Evolutionary conservation across 805 yeast species (phyloP).

Genomic region (Maudiozyma barnettii): DNA sequence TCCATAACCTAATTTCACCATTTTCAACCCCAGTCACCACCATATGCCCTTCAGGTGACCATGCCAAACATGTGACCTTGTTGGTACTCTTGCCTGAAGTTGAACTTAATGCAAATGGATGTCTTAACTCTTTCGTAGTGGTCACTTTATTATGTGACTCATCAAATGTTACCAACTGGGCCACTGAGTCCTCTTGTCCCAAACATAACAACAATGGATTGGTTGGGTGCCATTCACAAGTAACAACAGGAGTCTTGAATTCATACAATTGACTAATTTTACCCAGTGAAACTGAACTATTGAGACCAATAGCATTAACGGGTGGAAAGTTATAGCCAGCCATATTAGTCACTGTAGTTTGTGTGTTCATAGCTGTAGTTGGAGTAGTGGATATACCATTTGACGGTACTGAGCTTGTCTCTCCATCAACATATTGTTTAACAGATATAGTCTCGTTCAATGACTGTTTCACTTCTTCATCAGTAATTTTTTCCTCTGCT

Average conservation of each 20-base stretch:
- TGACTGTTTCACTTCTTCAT: constrained; percentile 1
- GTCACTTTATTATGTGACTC: constrained; percentile 9
- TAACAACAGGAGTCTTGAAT: constrained; percentile 35
- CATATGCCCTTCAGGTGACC: constrained; percentile 60
- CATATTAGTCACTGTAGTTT: background rate
- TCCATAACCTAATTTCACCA: constrained; percentile 79
- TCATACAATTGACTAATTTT: constrained; percentile 8
- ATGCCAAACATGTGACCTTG: constrained; percentile 34
- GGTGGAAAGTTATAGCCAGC: background rate
- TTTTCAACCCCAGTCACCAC: constrained; percentile 55
- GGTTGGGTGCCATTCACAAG: constrained; percentile 50
- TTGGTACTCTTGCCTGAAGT: constrained; percentile 14
- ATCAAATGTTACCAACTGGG: constrained; percentile 35
- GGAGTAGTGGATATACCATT: background rate
- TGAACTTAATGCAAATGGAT: constrained; percentile 26
- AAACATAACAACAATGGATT: constrained; percentile 39
- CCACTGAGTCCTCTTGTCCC: constrained; percentile 43
- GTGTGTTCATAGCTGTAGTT: background rate
- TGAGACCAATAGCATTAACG: background rate
- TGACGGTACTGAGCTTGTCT: background rate
- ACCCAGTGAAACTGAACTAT: background rate
- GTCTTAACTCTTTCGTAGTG: constrained; percentile 22
- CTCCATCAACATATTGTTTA: background rate
- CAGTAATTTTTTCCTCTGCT: constrained; percentile 3
- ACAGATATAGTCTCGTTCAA: background rate